Conservation (phyloP, 2,329 filamentous ascomycete genomes). For the Verticillium isaacii region DNA sequence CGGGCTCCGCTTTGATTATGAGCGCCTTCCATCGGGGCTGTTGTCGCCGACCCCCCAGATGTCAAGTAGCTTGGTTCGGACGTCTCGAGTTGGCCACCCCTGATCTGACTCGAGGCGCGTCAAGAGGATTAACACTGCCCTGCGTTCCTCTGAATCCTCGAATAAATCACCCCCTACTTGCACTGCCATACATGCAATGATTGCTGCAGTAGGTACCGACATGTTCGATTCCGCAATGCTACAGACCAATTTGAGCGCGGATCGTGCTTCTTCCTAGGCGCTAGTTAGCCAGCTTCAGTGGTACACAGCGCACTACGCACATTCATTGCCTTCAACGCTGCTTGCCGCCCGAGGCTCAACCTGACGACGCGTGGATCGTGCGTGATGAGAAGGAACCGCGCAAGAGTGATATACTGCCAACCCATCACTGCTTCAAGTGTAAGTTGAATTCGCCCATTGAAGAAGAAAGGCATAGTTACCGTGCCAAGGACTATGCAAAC, state of each 20-base stretch:
- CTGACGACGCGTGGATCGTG: conserved; percentile 50
- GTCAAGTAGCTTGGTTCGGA: no score
- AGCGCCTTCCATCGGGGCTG: no score
- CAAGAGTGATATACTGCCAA: conserved; percentile 54
- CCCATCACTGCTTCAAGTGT: conserved; percentile 42
- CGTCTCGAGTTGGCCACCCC: no score
- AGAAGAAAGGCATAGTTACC: not conserved
- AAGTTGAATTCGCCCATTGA: conserved; percentile 1
- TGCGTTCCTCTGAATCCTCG: not conserved
- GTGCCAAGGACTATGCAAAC: not conserved
- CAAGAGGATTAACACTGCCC: not conserved
- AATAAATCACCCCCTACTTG: not conserved
- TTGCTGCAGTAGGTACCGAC: conserved; percentile 50
- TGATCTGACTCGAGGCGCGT: no score
- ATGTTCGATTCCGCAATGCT: conserved; percentile 55
- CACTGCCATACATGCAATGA: conserved; percentile 52
- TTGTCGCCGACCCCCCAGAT: no score
- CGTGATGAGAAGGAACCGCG: conserved; percentile 49
- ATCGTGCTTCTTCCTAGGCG: conserved; percentile 35
- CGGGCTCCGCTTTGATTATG: no score
- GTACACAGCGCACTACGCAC: conserved; percentile 32
- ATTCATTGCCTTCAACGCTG: conserved; percentile 28
- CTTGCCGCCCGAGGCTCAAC: conserved; percentile 33
- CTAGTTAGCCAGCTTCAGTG: conserved; percentile 2
- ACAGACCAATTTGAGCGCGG: conserved; percentile 47